Percentiles rank a stretch among this genome's conserved stretches.
Evolutionary conservation across 768 basidiomycete genomes (phyloP).

Genomic region (Chiua virens): DNA sequence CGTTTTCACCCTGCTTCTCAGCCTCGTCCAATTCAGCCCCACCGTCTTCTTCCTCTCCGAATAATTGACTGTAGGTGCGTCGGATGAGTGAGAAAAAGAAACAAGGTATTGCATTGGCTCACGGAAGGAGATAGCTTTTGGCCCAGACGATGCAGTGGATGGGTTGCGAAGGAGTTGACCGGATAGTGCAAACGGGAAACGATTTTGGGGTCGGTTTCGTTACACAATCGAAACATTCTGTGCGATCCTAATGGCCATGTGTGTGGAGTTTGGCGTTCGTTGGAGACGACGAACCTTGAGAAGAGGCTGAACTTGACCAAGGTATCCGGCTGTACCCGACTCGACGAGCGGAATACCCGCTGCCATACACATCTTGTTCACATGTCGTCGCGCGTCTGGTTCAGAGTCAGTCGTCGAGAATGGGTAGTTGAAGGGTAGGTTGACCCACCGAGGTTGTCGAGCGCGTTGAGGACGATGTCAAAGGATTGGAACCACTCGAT

Average conservation of each 20-base stretch:
- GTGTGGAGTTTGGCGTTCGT: background rate
- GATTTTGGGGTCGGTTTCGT: slow-evolving; percentile 91
- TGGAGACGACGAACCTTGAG: slow-evolving; percentile 57
- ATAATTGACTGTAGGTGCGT: slow-evolving; percentile 66
- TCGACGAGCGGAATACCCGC: slow-evolving; percentile 89
- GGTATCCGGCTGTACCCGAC: slow-evolving; percentile 94
- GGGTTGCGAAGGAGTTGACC: slow-evolving; percentile 93
- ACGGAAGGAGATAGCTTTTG: slow-evolving; percentile 95
- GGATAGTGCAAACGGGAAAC: slow-evolving; percentile 97
- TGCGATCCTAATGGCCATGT: slow-evolving; percentile 56
- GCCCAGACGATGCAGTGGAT: slow-evolving; percentile 99
- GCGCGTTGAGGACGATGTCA: slow-evolving; percentile 90
- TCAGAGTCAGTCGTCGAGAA: background rate
- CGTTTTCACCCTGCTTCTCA: slow-evolving; percentile 90
- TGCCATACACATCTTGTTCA: slow-evolving; percentile 98
- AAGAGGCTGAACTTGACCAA: slow-evolving; percentile 95
- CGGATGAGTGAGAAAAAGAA: background rate
- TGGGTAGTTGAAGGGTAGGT: background rate
- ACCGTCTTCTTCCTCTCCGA: slow-evolving; percentile 90
- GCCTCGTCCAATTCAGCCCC: slow-evolving; percentile 86
- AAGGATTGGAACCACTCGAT: slow-evolving; percentile 89
- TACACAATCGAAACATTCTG: slow-evolving; percentile 97
- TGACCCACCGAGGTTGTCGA: slow-evolving; percentile 90
- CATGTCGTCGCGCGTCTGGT: slow-evolving; percentile 90
- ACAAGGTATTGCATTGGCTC: slow-evolving; percentile 27